phyloP scores from a whole-genome alignment of 2,329 filamentous ascomycete genomes.

The Pseudogymnoascus sp. region DNA sequence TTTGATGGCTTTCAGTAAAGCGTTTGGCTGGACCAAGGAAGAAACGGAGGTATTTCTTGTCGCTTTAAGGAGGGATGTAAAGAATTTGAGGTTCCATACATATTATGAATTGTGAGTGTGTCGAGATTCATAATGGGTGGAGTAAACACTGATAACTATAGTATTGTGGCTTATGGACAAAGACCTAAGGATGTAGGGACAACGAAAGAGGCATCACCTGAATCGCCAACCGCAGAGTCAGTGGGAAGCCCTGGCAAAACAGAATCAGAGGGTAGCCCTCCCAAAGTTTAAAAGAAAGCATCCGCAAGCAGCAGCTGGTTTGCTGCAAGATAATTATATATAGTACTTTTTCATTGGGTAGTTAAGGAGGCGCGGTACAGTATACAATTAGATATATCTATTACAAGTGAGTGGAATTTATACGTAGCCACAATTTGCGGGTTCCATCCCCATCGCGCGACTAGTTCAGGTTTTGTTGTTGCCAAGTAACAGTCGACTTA shows the following conservation, averaged over 20 bases:
- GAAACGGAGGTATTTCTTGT: slow-evolving; percentile 16
- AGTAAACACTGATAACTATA: neutral
- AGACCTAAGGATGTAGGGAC: neutral
- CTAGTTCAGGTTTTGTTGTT: neutral
- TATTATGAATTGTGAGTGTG: neutral
- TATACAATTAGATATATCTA: neutral
- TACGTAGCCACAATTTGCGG: neutral
- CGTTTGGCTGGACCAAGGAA: slow-evolving; percentile 14
- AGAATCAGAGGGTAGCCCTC: neutral
- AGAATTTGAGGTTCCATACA: slow-evolving; percentile 9
- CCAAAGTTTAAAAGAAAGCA: neutral
- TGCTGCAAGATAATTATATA: neutral
- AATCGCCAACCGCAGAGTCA: neutral
- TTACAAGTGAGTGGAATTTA: neutral
- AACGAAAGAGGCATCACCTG: neutral
- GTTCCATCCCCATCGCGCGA: neutral
- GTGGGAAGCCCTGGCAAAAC: too few relatives aligned
- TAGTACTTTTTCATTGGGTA: neutral
- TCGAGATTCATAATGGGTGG: neutral
- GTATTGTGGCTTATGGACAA: neutral
- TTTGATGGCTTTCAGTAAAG: slow-evolving; percentile 15
- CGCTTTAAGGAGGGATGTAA: slow-evolving; percentile 14
- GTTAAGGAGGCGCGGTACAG: neutral
- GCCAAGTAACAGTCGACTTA: neutral
- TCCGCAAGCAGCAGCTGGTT: neutral